Conservation (phyloP, 345 rosid species). For the Moricandia moricandioides region DNA sequence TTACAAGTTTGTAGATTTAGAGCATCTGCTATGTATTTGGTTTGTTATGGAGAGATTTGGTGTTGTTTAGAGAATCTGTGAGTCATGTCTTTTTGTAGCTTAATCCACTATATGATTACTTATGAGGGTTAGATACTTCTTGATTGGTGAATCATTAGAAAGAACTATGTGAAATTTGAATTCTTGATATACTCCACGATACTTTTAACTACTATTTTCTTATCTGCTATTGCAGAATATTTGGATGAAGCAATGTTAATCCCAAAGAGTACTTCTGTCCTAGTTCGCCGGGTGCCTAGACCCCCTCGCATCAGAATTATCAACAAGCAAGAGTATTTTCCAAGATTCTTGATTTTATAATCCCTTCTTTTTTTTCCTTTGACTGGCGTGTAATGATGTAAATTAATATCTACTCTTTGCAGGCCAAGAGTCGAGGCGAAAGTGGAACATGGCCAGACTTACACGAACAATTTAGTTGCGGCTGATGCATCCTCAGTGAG, state of each 20-base stretch:
- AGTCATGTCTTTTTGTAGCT: too few species aligned
- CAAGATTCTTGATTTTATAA: conserved; percentile 19
- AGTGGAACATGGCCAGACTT: conserved; percentile 48
- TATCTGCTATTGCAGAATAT: conserved; percentile 81
- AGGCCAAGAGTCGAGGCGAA: conserved; percentile 61
- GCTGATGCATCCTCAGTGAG: conserved; percentile 55
- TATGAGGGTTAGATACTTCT: neutral
- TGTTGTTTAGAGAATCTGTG: too few species aligned
- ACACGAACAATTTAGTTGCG: conserved; percentile 40
- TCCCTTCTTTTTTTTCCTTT: conserved; percentile 22
- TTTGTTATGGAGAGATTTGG: too few species aligned
- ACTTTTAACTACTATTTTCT: neutral
- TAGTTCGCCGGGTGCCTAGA: conserved; percentile 96
- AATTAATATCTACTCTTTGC: conserved; percentile 18
- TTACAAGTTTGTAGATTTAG: neutral
- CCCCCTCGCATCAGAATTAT: conserved; percentile 87
- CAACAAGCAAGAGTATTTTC: conserved; percentile 68
- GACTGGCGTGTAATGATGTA: neutral
- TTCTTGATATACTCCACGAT: neutral
- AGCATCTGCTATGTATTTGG: neutral
- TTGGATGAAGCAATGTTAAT: conserved; percentile 87
- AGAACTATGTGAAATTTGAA: too few species aligned
- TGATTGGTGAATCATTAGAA: neutral
- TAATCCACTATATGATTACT: neutral
- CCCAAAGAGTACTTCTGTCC: conserved; percentile 91